Evolutionary conservation across 1,284 basidiomycete genomes (phyloP).

Genomic region (Melanopsichium pennsylvanicum): DNA sequence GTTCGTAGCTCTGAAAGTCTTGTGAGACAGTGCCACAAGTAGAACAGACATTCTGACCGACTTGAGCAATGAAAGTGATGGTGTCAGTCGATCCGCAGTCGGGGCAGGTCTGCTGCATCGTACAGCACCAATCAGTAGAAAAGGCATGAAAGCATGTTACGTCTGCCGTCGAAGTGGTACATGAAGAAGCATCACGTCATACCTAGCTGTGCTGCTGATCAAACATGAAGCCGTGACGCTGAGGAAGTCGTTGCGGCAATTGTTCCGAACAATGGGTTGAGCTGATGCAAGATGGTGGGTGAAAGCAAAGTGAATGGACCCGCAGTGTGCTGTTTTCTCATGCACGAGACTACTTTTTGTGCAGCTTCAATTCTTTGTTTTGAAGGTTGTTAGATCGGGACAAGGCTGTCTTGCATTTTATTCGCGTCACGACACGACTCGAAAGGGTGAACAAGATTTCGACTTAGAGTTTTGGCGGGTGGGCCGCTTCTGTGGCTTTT

Average conservation of each 20-base stretch:
- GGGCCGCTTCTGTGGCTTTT: neutral
- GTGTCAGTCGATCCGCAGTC: constrained; percentile 17
- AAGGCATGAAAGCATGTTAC: neutral
- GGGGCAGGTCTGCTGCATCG: constrained; percentile 19
- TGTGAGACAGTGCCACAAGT: constrained; percentile 16
- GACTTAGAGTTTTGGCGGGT: neutral
- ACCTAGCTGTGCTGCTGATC: too few relatives aligned
- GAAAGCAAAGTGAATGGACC: too few relatives aligned
- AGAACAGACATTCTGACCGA: constrained; percentile 23
- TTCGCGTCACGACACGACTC: neutral
- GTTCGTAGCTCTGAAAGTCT: constrained; percentile 26
- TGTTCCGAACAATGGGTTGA: too few relatives aligned
- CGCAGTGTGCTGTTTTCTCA: too few relatives aligned
- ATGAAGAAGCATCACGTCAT: constrained; percentile 1
- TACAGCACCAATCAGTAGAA: too few relatives aligned
- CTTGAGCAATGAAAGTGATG: constrained; percentile 8
- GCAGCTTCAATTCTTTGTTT: too few relatives aligned
- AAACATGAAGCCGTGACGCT: too few relatives aligned
- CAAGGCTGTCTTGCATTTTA: too few relatives aligned
- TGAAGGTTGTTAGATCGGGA: too few relatives aligned
- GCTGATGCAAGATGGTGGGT: too few relatives aligned
- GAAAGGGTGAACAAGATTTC: neutral
- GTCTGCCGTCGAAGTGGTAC: constrained; percentile 1
- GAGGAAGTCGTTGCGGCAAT: too few relatives aligned
- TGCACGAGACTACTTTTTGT: too few relatives aligned